Evolutionary conservation across 2,329 filamentous ascomycete genomes (phyloP), one percentile per base, ranked within the genome.

Genomic region (Hymenoscyphus fraxineus): DNA sequence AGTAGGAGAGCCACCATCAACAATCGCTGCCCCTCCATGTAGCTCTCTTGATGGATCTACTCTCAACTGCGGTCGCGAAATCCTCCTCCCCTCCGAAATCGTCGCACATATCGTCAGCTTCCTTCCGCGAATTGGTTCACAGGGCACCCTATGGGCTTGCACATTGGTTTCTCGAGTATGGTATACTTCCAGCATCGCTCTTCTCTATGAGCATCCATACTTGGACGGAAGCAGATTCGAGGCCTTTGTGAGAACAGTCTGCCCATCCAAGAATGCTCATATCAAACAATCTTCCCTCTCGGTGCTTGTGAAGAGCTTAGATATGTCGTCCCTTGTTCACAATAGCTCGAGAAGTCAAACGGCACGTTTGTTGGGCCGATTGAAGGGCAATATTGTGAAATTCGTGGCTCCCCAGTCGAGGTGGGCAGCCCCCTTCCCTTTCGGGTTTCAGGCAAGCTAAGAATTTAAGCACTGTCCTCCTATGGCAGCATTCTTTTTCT

Each of bases 251-350:
- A 64, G 44, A 5, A 76, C 74, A 2, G 67, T 76, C 9, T 76
- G 74, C 64, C 74, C 74, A 13, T 75, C 74, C 38, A 75, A 75
- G 62, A 76, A 76, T 67, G 74, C 74, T 2, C 73, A 75, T 44
- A 73, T 76, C n/a, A 70, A 70, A 22, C 67, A 69, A 54, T 73
- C 71, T 7, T 63, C 73, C 1, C 67, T 76, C 5, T 68, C 73
- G 0, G 58, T 67, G 1, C 62, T 76, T 12, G 74, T 76, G 10
- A 69, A 65, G 31, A 60, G 64, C 15, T 70, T 76, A 7, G 74
- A 76, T 60, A 76, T 76, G 74, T 72, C 71, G 19, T 67, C 67
- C 16, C 65, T 76, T 12, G 74, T 74, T 7, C 74, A 76, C 39
- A 73, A 75, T 61, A 64, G 69, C 3, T 73, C 70, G 51, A 66